Percentiles rank a stretch among this genome's conserved stretches.
These are phyloP conservation scores for Nitzschia sp. DNA, from an alignment of 108 stramenopile species.

Conservation along the genomic window DNA sequence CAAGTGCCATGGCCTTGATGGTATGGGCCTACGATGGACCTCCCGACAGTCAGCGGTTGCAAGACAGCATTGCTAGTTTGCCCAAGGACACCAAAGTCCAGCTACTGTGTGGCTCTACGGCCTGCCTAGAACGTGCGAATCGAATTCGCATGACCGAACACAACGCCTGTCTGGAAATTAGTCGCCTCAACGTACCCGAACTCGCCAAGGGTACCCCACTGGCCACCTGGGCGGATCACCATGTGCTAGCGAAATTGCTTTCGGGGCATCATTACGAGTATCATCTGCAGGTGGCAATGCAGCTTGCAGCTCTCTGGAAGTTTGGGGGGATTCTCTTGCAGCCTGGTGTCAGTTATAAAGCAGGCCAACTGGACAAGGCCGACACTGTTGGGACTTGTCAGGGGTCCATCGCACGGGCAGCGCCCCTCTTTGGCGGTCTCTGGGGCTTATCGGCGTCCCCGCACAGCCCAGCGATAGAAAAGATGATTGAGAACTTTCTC, in stretches of 20 bases:
- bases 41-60: neutral
- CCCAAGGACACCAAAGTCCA: conserved; percentile 6
- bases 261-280: conserved; percentile 9
- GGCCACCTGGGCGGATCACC: neutral
- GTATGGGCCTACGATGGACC: conserved; percentile 4
- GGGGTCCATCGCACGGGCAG: neutral
- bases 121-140: neutral
- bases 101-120: neutral
- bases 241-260: conserved; percentile 8
- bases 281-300: conserved; percentile 12
- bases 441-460: neutral
- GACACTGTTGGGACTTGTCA: neutral
- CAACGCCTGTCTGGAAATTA: neutral
- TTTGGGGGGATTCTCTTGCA: conserved; percentile 2
- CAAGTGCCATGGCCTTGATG: neutral
- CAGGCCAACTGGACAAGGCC: neutral
- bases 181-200: neutral
- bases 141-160: neutral
- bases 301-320: conserved; percentile 16
- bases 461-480: neutral
- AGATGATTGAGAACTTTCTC: neutral
- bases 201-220: conserved; percentile 1
- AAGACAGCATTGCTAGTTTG: conserved; percentile 3
- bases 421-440: neutral
- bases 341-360: conserved; percentile 2